A percentile compares a stretch with the other conserved stretches of the same genome.
Conservation (phyloP, 78 protist species). For the Cavenderia fasciculata region DNA sequence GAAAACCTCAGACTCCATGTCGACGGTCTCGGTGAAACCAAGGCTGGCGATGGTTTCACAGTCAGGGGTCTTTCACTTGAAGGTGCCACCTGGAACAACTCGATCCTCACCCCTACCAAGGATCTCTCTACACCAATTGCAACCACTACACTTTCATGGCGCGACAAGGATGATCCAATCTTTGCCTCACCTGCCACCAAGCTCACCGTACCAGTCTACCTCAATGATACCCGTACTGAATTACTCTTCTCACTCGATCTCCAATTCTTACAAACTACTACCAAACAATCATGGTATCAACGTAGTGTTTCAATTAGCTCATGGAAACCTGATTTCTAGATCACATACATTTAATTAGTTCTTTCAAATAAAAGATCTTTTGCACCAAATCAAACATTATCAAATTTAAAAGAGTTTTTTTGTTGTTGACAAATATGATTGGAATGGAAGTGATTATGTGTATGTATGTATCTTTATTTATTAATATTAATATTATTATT, state of each 20-base stretch:
- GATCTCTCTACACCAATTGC: slow-evolving; percentile 25
- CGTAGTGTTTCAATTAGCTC: slow-evolving; percentile 50
- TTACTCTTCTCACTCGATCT: slow-evolving; percentile 77
- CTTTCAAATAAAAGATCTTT: too few relatives aligned
- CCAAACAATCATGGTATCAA: slow-evolving; percentile 74
- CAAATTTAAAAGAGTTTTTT: too few relatives aligned
- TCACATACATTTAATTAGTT: too few relatives aligned
- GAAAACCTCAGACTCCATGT: slow-evolving; percentile 85
- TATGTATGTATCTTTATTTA: too few relatives aligned
- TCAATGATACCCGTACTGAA: slow-evolving; percentile 82
- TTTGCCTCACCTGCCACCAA: not conserved
- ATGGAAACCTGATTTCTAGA: slow-evolving; percentile 55
- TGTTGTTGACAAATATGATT: too few relatives aligned
- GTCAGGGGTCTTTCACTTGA: slow-evolving; percentile 70
- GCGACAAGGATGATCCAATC: slow-evolving; percentile 52
- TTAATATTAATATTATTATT: too few relatives aligned
- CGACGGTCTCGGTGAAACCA: not conserved
- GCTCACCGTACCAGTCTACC: slow-evolving; percentile 84
- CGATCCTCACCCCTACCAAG: slow-evolving; percentile 22
- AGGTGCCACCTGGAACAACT: slow-evolving; percentile 66
- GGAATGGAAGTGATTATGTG: too few relatives aligned
- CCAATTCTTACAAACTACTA: slow-evolving; percentile 14
- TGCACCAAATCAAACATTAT: too few relatives aligned
- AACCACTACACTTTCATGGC: slow-evolving; percentile 65
- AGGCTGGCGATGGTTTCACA: not conserved